Percentiles rank a stretch among this genome's conserved stretches.
phyloP scores from a whole-genome alignment of 129 eudicot species.

The Artemisia argyi region DNA sequence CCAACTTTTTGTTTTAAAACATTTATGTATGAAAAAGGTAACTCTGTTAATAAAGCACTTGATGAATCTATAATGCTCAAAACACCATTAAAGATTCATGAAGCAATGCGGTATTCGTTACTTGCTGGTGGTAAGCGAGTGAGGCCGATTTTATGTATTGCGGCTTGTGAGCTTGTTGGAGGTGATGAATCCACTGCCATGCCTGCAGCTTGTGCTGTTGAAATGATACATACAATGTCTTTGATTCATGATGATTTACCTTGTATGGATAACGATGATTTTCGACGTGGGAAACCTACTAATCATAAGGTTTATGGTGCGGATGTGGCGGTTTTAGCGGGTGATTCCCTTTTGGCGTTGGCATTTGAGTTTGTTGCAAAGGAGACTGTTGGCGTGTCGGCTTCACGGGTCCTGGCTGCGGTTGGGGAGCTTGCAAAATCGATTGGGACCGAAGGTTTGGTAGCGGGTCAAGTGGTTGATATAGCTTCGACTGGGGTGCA shows the following conservation, averaged over 20 bases:
- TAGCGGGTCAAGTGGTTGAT: constrained; percentile 81
- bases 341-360: constrained; percentile 62
- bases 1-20: constrained; percentile 52
- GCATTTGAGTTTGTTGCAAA: constrained; percentile 56
- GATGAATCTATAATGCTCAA: constrained; percentile 52
- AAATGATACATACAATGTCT: constrained; percentile 82
- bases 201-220: constrained; percentile 79
- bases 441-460: constrained; percentile 68
- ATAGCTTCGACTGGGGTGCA: constrained; percentile 45
- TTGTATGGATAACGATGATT: constrained; percentile 80
- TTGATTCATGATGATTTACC: constrained; percentile 79
- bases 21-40: constrained; percentile 49
- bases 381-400: constrained; percentile 43
- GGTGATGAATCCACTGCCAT: constrained; percentile 50
- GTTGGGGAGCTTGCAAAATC: constrained; percentile 65
- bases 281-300: constrained; percentile 71
- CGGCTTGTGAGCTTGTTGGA: constrained; percentile 79
- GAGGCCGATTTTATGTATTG: constrained; percentile 66
- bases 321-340: constrained; percentile 73
- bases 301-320: constrained; percentile 74
- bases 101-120: constrained; percentile 67
- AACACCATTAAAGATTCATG: constrained; percentile 57
- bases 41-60: constrained; percentile 48
- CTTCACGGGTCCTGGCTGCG: constrained; percentile 43
- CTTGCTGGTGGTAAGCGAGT: constrained; percentile 75